Percentiles rank a stretch among this genome's conserved stretches.
Conservation (phyloP, 768 basidiomycete species). For the Tephrocybe sp. region DNA sequence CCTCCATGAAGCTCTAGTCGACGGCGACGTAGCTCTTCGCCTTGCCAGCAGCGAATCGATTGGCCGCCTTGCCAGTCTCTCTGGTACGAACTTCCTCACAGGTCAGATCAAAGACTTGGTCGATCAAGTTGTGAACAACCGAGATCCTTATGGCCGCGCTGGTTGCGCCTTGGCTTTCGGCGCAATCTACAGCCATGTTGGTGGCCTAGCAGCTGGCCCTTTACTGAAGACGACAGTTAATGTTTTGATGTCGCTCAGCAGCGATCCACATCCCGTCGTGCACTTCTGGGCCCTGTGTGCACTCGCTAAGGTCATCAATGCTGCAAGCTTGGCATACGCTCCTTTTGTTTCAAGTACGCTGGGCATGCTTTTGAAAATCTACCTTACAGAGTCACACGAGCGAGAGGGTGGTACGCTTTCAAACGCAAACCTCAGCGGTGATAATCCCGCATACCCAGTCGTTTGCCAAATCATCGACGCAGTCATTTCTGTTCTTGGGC, state of each 20-base stretch:
- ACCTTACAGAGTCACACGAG: slow-evolving; percentile 89
- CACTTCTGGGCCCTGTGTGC: slow-evolving; percentile 93
- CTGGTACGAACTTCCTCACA: slow-evolving; percentile 82
- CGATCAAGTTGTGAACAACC: slow-evolving; percentile 91
- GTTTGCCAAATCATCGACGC: slow-evolving; percentile 93
- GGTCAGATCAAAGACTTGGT: slow-evolving; percentile 88
- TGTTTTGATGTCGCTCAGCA: slow-evolving; percentile 90
- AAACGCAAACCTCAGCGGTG: slow-evolving; percentile 85
- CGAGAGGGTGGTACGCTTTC: slow-evolving; percentile 83
- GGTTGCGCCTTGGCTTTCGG: slow-evolving; percentile 94
- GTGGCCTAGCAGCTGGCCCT: slow-evolving; percentile 92
- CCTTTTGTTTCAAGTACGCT: slow-evolving; percentile 88
- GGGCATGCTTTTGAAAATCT: slow-evolving; percentile 88
- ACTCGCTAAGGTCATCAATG: slow-evolving; percentile 82
- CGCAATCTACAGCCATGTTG: slow-evolving; percentile 88
- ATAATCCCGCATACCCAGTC: slow-evolving; percentile 89
- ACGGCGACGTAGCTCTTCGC: slow-evolving; percentile 77
- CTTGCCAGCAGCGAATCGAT: slow-evolving; percentile 84
- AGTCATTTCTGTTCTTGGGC: slow-evolving; percentile 90
- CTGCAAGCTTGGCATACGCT: slow-evolving; percentile 89
- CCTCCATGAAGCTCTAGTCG: slow-evolving; percentile 82
- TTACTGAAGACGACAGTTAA: slow-evolving; percentile 95
- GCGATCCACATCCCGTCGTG: slow-evolving; percentile 95
- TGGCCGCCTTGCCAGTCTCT: slow-evolving; percentile 82
- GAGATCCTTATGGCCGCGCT: slow-evolving; percentile 88